These are phyloP conservation scores for Pseudomonodictys pantanalensis DNA, from an alignment of 495 filamentous ascomycete species.

Conservation along the genomic window DNA sequence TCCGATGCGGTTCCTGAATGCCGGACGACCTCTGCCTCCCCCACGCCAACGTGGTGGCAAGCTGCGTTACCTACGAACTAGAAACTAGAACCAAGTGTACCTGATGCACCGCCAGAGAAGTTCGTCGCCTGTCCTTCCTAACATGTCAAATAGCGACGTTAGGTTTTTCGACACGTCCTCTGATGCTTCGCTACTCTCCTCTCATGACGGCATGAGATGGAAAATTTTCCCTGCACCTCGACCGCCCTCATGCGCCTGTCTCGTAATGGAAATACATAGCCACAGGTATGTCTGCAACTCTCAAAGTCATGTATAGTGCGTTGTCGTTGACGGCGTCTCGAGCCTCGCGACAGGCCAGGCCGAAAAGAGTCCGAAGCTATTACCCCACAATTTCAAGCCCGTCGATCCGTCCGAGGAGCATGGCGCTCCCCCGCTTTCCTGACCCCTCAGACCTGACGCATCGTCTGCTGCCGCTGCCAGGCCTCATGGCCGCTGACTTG, in stretches of 20 bases:
- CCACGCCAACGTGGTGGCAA: constrained; percentile 22
- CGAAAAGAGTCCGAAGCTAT: constrained; percentile 11
- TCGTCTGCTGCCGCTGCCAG: constrained; percentile 1
- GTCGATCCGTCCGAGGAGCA: constrained; percentile 24
- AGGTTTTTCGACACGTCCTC: not conserved
- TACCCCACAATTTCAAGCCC: constrained; percentile 35
- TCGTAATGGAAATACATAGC: constrained; percentile 22
- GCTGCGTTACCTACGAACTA: not conserved
- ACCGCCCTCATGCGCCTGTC: constrained; percentile 5
- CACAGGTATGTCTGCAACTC: not conserved
- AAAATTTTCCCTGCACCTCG: constrained; percentile 23
- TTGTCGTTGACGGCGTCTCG: constrained; percentile 7
- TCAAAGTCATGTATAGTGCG: constrained; percentile 6
- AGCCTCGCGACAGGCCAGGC: constrained; percentile 17
- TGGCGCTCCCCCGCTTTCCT: constrained; percentile 33
- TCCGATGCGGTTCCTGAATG: constrained; percentile 30
- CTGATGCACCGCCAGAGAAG: not conserved
- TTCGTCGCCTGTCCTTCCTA: not conserved
- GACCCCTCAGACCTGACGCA: constrained; percentile 19
- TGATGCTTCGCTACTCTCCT: not conserved
- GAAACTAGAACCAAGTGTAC: not conserved
- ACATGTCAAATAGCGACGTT: not conserved
- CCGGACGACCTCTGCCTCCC: not conserved
- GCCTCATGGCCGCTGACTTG: constrained; percentile 16
- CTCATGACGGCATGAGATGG: constrained; percentile 9